Conservation (phyloP, 1,284 basidiomycete species). For the Sphaerobolus stellatus region DNA sequence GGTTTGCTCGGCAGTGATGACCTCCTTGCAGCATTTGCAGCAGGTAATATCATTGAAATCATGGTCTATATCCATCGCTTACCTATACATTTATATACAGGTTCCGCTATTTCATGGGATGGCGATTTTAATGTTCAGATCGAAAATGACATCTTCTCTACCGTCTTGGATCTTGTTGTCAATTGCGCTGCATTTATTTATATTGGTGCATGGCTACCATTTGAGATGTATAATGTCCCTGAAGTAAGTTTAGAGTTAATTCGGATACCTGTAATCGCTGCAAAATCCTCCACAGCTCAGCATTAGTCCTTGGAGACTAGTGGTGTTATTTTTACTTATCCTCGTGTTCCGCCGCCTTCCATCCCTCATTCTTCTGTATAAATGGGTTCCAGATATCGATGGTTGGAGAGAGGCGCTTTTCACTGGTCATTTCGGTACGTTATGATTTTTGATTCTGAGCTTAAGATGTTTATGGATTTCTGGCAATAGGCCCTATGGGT, state of each 20-base stretch:
- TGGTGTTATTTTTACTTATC: constrained; percentile 66
- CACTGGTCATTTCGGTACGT: constrained; percentile 78
- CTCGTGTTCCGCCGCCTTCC: constrained; percentile 78
- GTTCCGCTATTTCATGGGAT: constrained; percentile 91
- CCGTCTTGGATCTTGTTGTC: constrained; percentile 83
- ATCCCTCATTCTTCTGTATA: constrained; percentile 69
- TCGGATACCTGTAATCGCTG: neutral
- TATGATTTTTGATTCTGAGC: neutral
- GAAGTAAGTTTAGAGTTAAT: constrained; percentile 4
- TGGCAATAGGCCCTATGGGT: constrained; percentile 59
- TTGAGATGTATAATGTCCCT: constrained; percentile 4
- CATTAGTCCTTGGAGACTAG: constrained; percentile 72
- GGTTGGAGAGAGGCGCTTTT: constrained; percentile 81
- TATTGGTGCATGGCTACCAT: constrained; percentile 75
- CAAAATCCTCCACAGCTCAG: constrained; percentile 61
- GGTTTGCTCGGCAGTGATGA: constrained; percentile 83
- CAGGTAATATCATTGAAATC: constrained; percentile 48
- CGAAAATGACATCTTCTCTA: constrained; percentile 83
- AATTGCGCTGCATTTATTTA: constrained; percentile 89
- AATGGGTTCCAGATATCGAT: constrained; percentile 81
- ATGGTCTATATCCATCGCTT: neutral
- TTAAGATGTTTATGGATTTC: neutral
- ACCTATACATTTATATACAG: constrained; percentile 35
- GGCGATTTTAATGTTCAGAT: constrained; percentile 86
- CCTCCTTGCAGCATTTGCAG: constrained; percentile 88